These are phyloP conservation scores for Ogataea neopini DNA, from an alignment of 805 yeast species.

Conservation along the genomic window DNA sequence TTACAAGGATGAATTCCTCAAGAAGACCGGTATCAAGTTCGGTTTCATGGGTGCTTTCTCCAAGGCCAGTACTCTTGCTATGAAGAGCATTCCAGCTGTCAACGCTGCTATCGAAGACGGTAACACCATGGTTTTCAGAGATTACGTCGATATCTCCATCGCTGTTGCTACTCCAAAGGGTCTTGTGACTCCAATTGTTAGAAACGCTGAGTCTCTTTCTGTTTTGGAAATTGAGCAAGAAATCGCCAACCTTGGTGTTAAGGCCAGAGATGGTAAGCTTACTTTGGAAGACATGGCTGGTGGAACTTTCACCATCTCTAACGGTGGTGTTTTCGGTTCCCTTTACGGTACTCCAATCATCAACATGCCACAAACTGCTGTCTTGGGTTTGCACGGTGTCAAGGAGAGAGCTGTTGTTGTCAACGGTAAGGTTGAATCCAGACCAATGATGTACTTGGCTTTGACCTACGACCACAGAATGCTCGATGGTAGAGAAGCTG, in stretches of 20 bases:
- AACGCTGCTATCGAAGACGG: conserved; percentile 92
- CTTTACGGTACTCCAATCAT: conserved; percentile 97
- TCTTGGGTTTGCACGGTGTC: conserved; percentile 94
- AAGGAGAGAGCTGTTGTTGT: conserved; percentile 97
- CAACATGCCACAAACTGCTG: conserved; percentile 98
- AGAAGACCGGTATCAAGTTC: conserved; percentile 89
- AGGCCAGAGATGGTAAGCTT: conserved; percentile 96
- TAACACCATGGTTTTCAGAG: conserved; percentile 93
- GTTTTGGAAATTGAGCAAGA: conserved; percentile 89
- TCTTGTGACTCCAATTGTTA: conserved; percentile 94
- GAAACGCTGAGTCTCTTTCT: conserved; percentile 91
- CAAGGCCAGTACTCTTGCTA: conserved; percentile 88
- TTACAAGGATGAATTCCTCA: conserved; percentile 94
- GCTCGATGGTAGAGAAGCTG: conserved; percentile 98
- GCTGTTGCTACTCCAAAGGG: conserved; percentile 99
- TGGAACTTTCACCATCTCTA: conserved; percentile 98
- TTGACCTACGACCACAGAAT: conserved; percentile 98
- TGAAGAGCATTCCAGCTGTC: conserved; percentile 92
- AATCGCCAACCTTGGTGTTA: conserved; percentile 75
- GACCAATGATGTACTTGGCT: conserved; percentile 99
- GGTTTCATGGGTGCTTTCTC: conserved; percentile 99
- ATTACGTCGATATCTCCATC: conserved; percentile 90
- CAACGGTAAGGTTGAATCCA: conserved; percentile 90
- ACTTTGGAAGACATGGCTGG: conserved; percentile 99
- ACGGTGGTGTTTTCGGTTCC: conserved; percentile 99